phyloP scores from a whole-genome alignment of 2,329 filamentous ascomycete genomes.

The Diaporthe nobilis region DNA sequence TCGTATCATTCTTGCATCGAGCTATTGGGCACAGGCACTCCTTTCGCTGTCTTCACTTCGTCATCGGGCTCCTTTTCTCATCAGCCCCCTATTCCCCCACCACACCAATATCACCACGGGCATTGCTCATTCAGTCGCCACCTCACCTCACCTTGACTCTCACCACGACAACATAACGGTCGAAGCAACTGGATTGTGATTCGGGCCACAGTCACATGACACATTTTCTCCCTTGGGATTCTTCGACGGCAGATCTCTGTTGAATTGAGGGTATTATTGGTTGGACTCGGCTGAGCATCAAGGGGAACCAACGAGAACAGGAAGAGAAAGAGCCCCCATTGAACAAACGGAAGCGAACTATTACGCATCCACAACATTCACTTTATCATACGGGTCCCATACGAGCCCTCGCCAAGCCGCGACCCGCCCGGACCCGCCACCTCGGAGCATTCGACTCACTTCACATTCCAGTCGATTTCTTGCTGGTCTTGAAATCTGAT shows the following conservation, averaged over 20 bases:
- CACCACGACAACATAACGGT: conserved; percentile 1
- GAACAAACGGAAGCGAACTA: conserved; percentile 4
- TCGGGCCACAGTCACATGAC: conserved; percentile 17
- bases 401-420: conserved; percentile 1
- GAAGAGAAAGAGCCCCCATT: conserved; percentile 17
- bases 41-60: conserved; percentile 13
- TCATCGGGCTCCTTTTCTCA: conserved; percentile 23
- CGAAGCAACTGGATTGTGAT: conserved; percentile 32
- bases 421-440: conserved; percentile 29
- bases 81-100: conserved; percentile 19
- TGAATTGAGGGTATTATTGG: neutral
- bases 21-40: conserved; percentile 18
- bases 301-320: conserved; percentile 25
- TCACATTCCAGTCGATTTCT: conserved; percentile 39
- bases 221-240: neutral
- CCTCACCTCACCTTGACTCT: neutral
- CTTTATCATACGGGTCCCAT: conserved; percentile 20
- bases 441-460: conserved; percentile 12
- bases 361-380: conserved; percentile 23
- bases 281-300: conserved; percentile 6
- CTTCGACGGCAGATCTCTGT: neutral
- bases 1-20: neutral
- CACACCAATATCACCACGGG: neutral
- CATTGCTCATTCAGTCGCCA: conserved; percentile 17
- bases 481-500: conserved; percentile 40